phyloP scores from a whole-genome alignment of 805 yeast species.

The Brettanomyces anomalus region DNA sequence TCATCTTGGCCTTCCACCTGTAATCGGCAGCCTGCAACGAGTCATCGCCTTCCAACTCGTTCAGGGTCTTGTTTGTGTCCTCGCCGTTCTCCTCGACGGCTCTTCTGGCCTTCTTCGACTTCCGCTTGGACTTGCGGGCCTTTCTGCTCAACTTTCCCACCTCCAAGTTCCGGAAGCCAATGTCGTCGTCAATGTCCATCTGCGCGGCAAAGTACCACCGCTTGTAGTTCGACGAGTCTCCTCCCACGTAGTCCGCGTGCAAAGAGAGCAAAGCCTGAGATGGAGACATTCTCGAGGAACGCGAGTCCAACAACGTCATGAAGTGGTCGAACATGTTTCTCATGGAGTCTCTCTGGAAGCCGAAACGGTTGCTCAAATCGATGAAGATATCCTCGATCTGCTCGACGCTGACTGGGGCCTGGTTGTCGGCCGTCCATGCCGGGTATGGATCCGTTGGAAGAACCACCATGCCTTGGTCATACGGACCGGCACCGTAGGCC shows the following conservation, averaged over 20 bases:
- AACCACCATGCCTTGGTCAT: conserved; percentile 45
- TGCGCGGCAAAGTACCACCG: conserved; percentile 89
- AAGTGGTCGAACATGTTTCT: conserved; percentile 85
- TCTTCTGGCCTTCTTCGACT: conserved; percentile 66
- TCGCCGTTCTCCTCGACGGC: conserved; percentile 60
- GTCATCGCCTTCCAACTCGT: conserved; percentile 73
- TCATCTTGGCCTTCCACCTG: conserved; percentile 82
- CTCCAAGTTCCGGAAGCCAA: conserved; percentile 76
- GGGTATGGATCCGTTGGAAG: conserved; percentile 92
- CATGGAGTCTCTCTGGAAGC: conserved; percentile 90
- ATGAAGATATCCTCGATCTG: conserved; percentile 83
- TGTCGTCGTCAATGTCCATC: conserved; percentile 74
- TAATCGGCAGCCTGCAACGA: conserved; percentile 76
- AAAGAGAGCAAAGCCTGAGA: conserved; percentile 75
- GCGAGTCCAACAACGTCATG: conserved; percentile 74
- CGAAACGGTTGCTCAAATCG: conserved; percentile 74
- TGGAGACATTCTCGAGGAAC: conserved; percentile 85
- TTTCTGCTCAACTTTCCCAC: conserved; percentile 69
- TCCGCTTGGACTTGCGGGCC: conserved; percentile 74
- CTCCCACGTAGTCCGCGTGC: conserved; percentile 85
- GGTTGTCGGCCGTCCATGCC: conserved; percentile 97
- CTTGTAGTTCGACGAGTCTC: conserved; percentile 76
- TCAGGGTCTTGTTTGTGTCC: conserved; percentile 48
- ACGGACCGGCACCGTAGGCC: conserved; percentile 35
- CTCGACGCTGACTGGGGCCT: conserved; percentile 75